A percentile compares a stretch with the other conserved stretches of the same genome.
phyloP scores from a whole-genome alignment of 768 basidiomycete genomes.

The Auricularia auricula-judae region DNA sequence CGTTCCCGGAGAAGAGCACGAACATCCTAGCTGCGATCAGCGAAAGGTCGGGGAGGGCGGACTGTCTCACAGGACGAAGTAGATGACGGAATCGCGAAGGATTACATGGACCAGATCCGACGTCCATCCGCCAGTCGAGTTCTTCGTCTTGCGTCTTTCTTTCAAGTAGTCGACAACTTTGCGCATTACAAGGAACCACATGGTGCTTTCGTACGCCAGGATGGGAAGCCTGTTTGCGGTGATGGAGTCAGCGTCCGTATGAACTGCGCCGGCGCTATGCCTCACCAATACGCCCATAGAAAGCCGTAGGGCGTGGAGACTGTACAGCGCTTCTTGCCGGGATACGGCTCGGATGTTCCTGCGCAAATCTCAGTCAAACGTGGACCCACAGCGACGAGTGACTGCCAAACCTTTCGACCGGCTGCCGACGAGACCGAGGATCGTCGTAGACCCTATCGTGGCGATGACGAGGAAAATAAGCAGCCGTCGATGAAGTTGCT shows the following conservation, averaged over 20 bases:
- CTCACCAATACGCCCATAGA: background rate
- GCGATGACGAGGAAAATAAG: background rate
- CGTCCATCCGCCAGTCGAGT: background rate
- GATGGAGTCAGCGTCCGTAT: background rate
- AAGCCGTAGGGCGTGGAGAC: background rate
- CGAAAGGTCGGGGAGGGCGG: no score
- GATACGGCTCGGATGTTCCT: background rate
- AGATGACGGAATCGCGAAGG: background rate
- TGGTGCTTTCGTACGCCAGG: background rate
- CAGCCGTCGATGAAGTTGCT: background rate
- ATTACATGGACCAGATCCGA: background rate
- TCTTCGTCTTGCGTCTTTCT: background rate
- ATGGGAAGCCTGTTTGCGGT: background rate
- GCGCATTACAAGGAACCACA: background rate
- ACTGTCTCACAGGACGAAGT: background rate
- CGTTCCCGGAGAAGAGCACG: background rate
- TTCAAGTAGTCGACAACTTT: background rate
- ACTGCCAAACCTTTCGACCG: background rate
- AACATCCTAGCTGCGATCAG: background rate
- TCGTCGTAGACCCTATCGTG: background rate
- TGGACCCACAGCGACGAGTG: background rate
- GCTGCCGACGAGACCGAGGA: background rate
- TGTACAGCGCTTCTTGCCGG: background rate
- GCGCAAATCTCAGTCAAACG: background rate
- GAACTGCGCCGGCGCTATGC: background rate